Conservation (phyloP, 352 stramenopile species). For the Peronospora belbahrii region DNA sequence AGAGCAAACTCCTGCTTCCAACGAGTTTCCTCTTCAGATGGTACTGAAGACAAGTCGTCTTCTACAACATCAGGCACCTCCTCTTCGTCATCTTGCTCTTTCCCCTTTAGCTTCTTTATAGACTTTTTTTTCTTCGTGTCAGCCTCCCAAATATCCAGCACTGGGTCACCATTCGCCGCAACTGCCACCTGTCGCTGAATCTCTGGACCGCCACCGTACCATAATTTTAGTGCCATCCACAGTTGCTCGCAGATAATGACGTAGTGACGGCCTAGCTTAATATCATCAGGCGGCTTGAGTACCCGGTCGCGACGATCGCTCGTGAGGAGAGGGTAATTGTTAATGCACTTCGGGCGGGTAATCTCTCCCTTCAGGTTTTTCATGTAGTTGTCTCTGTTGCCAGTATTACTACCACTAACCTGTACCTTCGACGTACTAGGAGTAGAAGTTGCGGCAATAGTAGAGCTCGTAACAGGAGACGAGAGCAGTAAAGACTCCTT, state of each 20-base stretch:
- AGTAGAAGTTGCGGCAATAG: constrained; percentile 16
- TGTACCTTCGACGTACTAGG: constrained; percentile 34
- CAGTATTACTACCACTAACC: constrained; percentile 16
- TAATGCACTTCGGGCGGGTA: constrained; percentile 73
- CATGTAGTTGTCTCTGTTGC: constrained; percentile 55
- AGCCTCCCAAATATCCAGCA: constrained; percentile 76
- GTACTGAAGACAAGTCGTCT: constrained; percentile 29
- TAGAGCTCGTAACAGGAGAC: constrained; percentile 8
- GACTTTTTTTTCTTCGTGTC: constrained; percentile 46
- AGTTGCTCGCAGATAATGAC: constrained; percentile 82
- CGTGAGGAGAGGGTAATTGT: constrained; percentile 71
- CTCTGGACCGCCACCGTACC: constrained; percentile 88
- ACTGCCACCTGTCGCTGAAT: constrained; percentile 80
- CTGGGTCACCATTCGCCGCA: constrained; percentile 42
- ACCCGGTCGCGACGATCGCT: constrained; percentile 61
- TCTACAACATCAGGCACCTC: constrained; percentile 29
- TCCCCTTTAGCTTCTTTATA: constrained; percentile 39
- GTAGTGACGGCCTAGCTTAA: constrained; percentile 77
- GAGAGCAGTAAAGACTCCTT: constrained; percentile 28
- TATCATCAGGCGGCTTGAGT: constrained; percentile 63
- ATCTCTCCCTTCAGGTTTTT: constrained; percentile 77
- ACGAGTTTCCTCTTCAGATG: constrained; percentile 47
- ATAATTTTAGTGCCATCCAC: constrained; percentile 87
- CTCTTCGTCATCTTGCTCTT: constrained; percentile 29
- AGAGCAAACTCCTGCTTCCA: constrained; percentile 52